Conservation (phyloP, 2,329 filamentous ascomycete genomes). For the Diaporthe humulicola region DNA sequence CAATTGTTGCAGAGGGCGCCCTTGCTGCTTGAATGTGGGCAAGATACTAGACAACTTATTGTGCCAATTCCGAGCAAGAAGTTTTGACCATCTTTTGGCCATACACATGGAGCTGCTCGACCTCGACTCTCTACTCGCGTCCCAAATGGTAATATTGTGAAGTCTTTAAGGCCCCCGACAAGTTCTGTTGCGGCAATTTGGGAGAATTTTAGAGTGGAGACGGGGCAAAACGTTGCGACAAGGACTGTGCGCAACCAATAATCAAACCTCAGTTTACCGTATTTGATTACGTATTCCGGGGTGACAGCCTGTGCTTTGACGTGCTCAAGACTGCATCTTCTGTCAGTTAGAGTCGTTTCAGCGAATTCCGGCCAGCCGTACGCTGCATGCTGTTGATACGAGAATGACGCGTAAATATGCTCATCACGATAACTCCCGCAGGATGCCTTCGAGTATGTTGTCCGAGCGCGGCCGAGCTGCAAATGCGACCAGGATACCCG, state of each 20-base stretch:
- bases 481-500: not conserved
- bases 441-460: not conserved
- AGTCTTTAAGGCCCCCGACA: not conserved
- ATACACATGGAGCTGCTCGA: too few species aligned
- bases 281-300: not conserved
- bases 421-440: not conserved
- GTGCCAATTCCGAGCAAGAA: not conserved
- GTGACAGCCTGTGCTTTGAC: not conserved
- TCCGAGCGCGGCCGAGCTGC: constrained; percentile 20
- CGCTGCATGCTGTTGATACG: not conserved
- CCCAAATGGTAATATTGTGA: not conserved
- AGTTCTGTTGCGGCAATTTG: not conserved
- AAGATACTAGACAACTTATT: too few species aligned
- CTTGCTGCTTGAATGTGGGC: not conserved
- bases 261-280: not conserved
- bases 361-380: not conserved
- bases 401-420: constrained; percentile 10
- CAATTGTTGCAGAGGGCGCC: not conserved
- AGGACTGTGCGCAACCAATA: not conserved
- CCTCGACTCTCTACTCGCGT: not conserved
- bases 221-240: not conserved
- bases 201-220: not conserved
- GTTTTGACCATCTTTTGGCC: not conserved
- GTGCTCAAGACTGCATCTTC: not conserved
- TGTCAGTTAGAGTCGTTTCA: not conserved